These are phyloP conservation scores for Tylopilus vinaceipallidus DNA, from an alignment of 768 basidiomycete species.

Conservation along the genomic window DNA sequence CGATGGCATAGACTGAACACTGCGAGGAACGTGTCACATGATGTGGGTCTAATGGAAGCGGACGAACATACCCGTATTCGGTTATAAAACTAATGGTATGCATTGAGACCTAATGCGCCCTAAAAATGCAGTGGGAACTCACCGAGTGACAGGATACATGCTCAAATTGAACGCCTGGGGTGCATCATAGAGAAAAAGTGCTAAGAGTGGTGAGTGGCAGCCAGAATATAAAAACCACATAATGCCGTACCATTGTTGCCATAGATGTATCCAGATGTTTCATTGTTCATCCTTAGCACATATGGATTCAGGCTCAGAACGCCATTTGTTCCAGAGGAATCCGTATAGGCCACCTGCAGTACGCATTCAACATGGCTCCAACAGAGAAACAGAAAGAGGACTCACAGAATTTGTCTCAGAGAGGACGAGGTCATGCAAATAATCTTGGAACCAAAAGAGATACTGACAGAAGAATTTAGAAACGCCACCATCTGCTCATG, in stretches of 20 bases:
- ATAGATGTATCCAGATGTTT: slow-evolving; percentile 51
- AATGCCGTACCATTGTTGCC: slow-evolving; percentile 46
- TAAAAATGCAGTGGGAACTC: slow-evolving; percentile 2
- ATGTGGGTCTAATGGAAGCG: background rate
- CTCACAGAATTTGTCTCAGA: slow-evolving; percentile 49
- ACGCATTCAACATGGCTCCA: background rate
- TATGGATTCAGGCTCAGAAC: slow-evolving; percentile 58
- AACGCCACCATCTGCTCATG: background rate
- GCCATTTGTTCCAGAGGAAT: slow-evolving; percentile 57
- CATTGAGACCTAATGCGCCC: background rate
- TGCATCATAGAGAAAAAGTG: slow-evolving; percentile 44
- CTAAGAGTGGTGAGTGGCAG: background rate
- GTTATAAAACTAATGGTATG: slow-evolving; percentile 47
- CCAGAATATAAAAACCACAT: background rate
- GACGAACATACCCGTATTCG: slow-evolving; percentile 49
- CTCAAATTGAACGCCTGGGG: slow-evolving; percentile 51
- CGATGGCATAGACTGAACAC: slow-evolving; percentile 63
- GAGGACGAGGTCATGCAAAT: slow-evolving; percentile 44
- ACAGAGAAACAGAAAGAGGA: background rate
- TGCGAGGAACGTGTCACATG: slow-evolving; percentile 11
- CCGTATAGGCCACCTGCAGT: slow-evolving; percentile 52
- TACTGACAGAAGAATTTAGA: slow-evolving; percentile 44
- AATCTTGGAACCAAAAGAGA: slow-evolving; percentile 50
- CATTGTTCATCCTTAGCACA: slow-evolving; percentile 47
- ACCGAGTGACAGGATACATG: slow-evolving; percentile 50